Base-by-base conservation (phyloP, 2,329 filamentous ascomycete genomes). In the Trichoderma breve region DNA sequence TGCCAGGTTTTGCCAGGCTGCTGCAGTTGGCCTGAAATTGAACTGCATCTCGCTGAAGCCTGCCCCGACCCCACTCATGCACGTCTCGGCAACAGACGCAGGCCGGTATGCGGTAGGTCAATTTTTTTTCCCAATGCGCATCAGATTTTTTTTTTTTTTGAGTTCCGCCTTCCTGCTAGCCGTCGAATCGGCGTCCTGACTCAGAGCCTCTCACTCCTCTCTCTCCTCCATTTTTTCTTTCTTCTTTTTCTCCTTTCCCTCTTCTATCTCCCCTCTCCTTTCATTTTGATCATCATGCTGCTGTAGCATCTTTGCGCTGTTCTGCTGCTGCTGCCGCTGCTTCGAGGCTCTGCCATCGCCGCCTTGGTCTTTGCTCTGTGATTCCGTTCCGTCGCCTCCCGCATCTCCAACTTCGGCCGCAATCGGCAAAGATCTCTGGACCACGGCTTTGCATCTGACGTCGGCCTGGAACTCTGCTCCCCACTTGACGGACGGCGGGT, bases 291-390 rank as follows among this genome's bases (percentile, higher is more conserved):
- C 61, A 71, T 39, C 39, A 73, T 73, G 71, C 71, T 67, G 71
- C 68, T 73, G 28, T 67, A 71, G 32, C 53, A 62, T 26, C 72
- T 36, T 55, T 43, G 28, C 63, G 62, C 67, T 15, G 71, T 30
- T 68, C 68, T 68, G 73, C 72, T 60, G 74, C 65, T 32, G 67
- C 63, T 73, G 73, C 66, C 62, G 70, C 67, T 67, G 65, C 57
- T 21, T 63, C 51, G 62, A 68, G 64, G 64, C 64, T 36, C 53
- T 24, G 47, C 64, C 57, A 26, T 69, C 58, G 30, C 67, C 64
- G 64, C 57, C 47, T 47, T 66, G 43, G 67, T 26, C 47, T 55
- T 24, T 55, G 57, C 60, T 67, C 55, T 24, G 21, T 63, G 64
- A 72, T 70, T 58, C 71, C 71, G 51, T 70, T 58, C 71, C 71